These are phyloP conservation scores for Eutrema salsugineum DNA, from an alignment of 441 rosid genomes.

Conservation along the genomic window DNA sequence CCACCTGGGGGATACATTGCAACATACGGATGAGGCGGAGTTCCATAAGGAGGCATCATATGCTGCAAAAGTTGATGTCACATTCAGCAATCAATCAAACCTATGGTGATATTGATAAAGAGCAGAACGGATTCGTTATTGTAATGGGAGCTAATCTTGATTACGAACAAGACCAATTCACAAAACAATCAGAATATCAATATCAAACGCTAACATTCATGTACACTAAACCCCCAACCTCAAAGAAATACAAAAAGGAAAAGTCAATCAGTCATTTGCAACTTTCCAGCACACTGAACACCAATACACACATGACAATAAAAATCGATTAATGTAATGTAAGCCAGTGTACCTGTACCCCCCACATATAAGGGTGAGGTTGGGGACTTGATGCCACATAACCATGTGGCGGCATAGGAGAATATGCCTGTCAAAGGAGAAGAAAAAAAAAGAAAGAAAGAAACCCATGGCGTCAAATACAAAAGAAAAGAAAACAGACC, in stretches of 20 bases:
- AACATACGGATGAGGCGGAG: constrained; percentile 92
- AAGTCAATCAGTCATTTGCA: neutral
- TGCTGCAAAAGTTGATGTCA: constrained; percentile 46
- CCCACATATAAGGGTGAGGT: constrained; percentile 97
- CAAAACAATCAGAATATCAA: neutral
- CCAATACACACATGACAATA: neutral
- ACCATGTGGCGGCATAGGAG: constrained; percentile 91
- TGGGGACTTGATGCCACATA: constrained; percentile 92
- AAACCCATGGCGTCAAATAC: constrained; percentile 9
- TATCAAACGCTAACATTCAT: neutral
- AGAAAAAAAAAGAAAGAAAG: neutral
- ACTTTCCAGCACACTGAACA: neutral
- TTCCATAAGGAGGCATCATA: constrained; percentile 93
- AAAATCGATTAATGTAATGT: neutral
- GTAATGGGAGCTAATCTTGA: neutral
- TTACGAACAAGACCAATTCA: neutral
- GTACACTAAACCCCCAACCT: neutral
- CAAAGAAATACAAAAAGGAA: no score
- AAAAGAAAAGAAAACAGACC: constrained; percentile 17
- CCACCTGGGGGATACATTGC: constrained; percentile 98
- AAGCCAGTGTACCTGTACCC: constrained; percentile 68
- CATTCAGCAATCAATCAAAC: constrained; percentile 10
- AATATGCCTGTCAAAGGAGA: constrained; percentile 61
- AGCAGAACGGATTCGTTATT: neutral
- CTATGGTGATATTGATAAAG: neutral